Evolutionary conservation across 768 basidiomycete genomes (phyloP), one percentile per base, ranked within the genome.

Genomic region (Tylopilus vinaceipallidus): DNA sequence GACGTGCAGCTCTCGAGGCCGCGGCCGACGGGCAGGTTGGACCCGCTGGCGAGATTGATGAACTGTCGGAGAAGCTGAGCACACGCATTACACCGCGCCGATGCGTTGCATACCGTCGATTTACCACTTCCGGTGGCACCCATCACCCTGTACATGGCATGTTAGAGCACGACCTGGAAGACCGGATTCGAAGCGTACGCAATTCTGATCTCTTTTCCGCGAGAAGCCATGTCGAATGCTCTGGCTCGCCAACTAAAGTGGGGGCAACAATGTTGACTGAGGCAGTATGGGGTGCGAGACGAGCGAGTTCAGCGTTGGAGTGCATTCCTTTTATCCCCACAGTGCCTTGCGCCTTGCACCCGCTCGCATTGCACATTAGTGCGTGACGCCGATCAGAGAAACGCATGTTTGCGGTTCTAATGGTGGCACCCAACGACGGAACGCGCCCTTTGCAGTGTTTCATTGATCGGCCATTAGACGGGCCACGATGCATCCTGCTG

Each of bases 31-130:
- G 66, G 66, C 19, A 82, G 57, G 34, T 68, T 59, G 10, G 78
- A 77, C 11, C 76, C 78, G 55, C 79, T 82, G 40, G 73, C 66
- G 6, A 73, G 57, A 53, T 82, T 82, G 60, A 82, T 77, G 47
- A 83, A 81, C 81, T 81, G 52, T 20, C 7, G 16, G n/a, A n/a
- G n/a, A n/a, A n/a, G n/a, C n/a, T n/a, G n/a, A n/a, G n/a, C n/a
- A n/a, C n/a, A n/a, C n/a, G n/a, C n/a, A n/a, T n/a, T n/a, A n/a
- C n/a, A n/a, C n/a, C n/a, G n/a, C n/a, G n/a, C n/a, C n/a, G n/a
- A n/a, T 13, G 13, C 11, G 29, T n/a, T 16, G 10, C 66, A 13
- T 51, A 69, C 68, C 3, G 64, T 70, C 26, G 70, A 69, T 70
- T 69, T 69, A 20, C 68, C 68, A 62, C 66, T 70, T 49, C 68